Percentiles rank a stretch among this genome's conserved stretches.
phyloP scores from a whole-genome alignment of 352 stramenopile genomes.

The Phytophthora aleatoria region DNA sequence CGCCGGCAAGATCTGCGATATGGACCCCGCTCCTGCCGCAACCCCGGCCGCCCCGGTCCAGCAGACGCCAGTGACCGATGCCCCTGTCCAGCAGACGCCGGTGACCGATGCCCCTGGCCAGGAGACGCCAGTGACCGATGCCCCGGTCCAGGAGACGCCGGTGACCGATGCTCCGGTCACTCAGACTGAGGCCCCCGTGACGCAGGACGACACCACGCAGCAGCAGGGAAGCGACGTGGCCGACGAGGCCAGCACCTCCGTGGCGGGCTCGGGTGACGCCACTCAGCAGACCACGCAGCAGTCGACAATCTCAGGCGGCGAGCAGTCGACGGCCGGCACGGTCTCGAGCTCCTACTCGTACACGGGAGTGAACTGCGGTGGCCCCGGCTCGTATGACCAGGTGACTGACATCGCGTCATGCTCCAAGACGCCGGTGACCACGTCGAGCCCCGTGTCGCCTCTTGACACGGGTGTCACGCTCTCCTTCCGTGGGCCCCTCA shows the following conservation, averaged over 20 bases:
- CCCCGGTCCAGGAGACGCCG: neutral
- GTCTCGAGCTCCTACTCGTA: slow-evolving; percentile 58
- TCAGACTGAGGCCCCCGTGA: slow-evolving; percentile 8
- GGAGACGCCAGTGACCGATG: neutral
- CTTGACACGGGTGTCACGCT: slow-evolving; percentile 71
- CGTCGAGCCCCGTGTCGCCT: slow-evolving; percentile 53
- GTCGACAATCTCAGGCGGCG: slow-evolving; percentile 22
- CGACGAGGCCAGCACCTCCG: slow-evolving; percentile 12
- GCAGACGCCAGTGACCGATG: neutral
- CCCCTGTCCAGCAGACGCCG: neutral
- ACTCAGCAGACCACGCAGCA: slow-evolving; percentile 29
- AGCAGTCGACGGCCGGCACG: slow-evolving; percentile 42
- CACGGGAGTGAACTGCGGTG: slow-evolving; percentile 55
- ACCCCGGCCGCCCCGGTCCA: neutral
- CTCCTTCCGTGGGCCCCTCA: slow-evolving; percentile 69
- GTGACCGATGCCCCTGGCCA: slow-evolving; percentile 2
- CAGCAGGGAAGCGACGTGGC: slow-evolving; percentile 13
- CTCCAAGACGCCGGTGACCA: slow-evolving; percentile 47
- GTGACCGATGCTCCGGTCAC: slow-evolving; percentile 1
- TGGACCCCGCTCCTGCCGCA: slow-evolving; percentile 28
- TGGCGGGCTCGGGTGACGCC: slow-evolving; percentile 7
- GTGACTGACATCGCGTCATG: slow-evolving; percentile 72
- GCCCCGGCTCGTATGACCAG: slow-evolving; percentile 65
- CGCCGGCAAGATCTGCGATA: slow-evolving; percentile 33
- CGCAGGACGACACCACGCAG: slow-evolving; percentile 10